These are phyloP conservation scores for Groenewaldozyma tartarivorans DNA, from an alignment of 805 yeast species.

Conservation along the genomic window DNA sequence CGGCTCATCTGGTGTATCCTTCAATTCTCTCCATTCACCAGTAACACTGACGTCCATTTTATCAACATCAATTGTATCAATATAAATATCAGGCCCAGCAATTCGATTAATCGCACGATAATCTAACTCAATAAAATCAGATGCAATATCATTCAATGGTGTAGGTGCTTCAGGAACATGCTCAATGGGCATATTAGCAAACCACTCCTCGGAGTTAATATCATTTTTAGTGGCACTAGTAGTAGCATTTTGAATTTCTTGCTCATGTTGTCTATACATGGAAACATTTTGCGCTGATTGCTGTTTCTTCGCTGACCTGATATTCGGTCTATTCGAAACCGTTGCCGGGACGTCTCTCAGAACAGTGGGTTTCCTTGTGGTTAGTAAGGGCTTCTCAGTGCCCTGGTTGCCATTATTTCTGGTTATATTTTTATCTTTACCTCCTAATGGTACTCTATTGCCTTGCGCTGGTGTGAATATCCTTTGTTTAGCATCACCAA, in stretches of 20 bases:
- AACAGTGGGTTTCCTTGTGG: neutral
- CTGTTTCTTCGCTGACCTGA: neutral
- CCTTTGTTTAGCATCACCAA: too few relatives aligned
- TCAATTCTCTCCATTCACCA: too few relatives aligned
- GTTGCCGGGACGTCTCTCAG: neutral
- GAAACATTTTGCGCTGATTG: neutral
- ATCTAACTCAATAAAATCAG: neutral
- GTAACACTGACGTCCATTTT: neutral
- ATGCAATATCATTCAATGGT: neutral
- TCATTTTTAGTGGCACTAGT: neutral
- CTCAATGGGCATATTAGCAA: too few relatives aligned
- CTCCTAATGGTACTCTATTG: conserved; percentile 18
- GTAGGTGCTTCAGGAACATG: neutral
- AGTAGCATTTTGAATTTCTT: neutral
- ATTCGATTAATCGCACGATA: neutral
- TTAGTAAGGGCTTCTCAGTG: neutral
- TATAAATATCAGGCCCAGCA: neutral
- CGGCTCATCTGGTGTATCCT: neutral
- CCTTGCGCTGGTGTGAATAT: too few relatives aligned
- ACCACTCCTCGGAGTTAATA: neutral
- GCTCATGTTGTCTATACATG: too few relatives aligned
- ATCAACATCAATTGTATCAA: neutral
- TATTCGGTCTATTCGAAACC: neutral
- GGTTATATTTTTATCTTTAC: conserved; percentile 15
- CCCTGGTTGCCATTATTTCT: neutral